A percentile compares a stretch with the other conserved stretches of the same genome.
Conservation (phyloP, 2,329 filamentous ascomycete genomes). For the Magnaporthales sp. region DNA sequence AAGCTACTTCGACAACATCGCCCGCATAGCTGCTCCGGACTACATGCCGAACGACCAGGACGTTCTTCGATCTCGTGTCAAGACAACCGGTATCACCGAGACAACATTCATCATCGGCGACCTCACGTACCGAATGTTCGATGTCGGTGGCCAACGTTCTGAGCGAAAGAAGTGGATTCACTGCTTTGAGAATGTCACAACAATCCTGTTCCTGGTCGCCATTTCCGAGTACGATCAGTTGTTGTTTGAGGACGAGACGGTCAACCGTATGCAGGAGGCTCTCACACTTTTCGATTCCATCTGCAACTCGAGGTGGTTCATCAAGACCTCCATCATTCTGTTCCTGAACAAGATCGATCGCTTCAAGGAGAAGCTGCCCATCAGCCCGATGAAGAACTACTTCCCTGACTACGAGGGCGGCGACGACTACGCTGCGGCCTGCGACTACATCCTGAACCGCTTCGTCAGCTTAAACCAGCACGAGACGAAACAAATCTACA, state of each 20-base stretch:
- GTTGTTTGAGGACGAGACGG: constrained; percentile 91
- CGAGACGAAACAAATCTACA: constrained; percentile 99
- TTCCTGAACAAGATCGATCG: constrained; percentile 89
- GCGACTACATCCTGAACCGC: constrained; percentile 97
- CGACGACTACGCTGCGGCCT: constrained; percentile 89
- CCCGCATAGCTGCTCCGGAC: constrained; percentile 80
- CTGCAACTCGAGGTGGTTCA: constrained; percentile 85
- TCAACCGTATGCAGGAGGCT: constrained; percentile 90
- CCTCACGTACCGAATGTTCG: constrained; percentile 94
- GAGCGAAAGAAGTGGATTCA: constrained; percentile 99
- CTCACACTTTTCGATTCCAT: constrained; percentile 81
- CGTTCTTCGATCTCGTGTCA: constrained; percentile 89
- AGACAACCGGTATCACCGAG: constrained; percentile 95
- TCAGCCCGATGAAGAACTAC: constrained; percentile 81
- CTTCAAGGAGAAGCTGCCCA: constrained; percentile 76
- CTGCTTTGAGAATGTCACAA: constrained; percentile 97
- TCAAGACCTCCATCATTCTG: constrained; percentile 79
- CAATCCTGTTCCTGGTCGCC: constrained; percentile 91
- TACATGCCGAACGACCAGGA: constrained; percentile 96
- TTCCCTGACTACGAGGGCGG: constrained; percentile 91
- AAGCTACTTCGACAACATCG: constrained; percentile 94
- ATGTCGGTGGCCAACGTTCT: constrained; percentile 89
- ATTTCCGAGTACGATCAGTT: constrained; percentile 97
- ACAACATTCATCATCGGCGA: constrained; percentile 94
- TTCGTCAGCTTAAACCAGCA: constrained; percentile 96